Evolutionary conservation across 257 asterid species (phyloP).

Genomic region (Parsonsia alboflavescens): DNA sequence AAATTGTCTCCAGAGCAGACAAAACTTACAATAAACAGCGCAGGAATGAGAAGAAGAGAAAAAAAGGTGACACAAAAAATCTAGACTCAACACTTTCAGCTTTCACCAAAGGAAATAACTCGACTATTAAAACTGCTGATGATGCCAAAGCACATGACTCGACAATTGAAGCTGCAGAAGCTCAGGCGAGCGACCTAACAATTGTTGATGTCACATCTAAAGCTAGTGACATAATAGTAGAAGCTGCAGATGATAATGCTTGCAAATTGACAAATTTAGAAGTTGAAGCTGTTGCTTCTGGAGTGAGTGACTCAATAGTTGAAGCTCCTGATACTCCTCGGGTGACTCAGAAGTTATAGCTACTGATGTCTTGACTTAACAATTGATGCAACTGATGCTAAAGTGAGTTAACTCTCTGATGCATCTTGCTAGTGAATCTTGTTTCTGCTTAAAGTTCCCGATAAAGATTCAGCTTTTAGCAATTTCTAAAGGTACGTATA

Average conservation of each 20-base stretch:
- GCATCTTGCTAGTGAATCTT: neutral
- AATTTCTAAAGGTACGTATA: neutral
- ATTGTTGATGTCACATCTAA: neutral
- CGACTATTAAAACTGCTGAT: constrained; percentile 10
- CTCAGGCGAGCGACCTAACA: neutral
- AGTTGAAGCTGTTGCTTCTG: neutral
- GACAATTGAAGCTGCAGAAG: constrained; percentile 11
- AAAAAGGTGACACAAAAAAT: constrained; percentile 12
- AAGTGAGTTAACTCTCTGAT: constrained; percentile 9
- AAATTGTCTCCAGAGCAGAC: constrained; percentile 73
- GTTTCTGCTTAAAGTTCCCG: neutral
- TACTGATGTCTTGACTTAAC: constrained; percentile 6
- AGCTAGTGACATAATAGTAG: neutral
- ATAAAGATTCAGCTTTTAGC: neutral
- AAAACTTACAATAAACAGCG: constrained; percentile 38
- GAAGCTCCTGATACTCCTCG: neutral
- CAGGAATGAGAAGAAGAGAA: constrained; percentile 34
- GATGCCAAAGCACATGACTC: constrained; percentile 10
- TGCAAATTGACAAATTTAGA: neutral
- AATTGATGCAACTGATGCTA: constrained; percentile 8
- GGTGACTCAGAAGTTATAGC: neutral
- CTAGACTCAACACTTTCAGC: constrained; percentile 11
- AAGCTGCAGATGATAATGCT: neutral
- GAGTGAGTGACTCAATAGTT: neutral
- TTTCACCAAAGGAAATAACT: constrained; percentile 4